Evolutionary conservation across 2,329 filamentous ascomycete genomes (phyloP), one percentile per base, ranked within the genome.

Genomic region (Xylariaceae sp.): DNA sequence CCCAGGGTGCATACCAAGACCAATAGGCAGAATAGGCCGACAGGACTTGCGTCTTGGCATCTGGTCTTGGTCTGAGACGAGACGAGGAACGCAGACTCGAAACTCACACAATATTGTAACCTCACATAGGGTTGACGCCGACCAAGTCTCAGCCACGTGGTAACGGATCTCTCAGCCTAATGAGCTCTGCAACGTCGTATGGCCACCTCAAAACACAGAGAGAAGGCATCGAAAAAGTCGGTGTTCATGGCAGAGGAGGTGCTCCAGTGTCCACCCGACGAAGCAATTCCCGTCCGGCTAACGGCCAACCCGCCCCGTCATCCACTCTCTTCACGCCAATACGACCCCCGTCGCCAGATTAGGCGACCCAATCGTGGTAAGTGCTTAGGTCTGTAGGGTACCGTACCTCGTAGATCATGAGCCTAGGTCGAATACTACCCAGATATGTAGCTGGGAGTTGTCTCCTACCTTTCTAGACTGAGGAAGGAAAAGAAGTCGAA

Each of bases 201-300:
- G 9, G 37, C 8, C 9, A 13, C 37, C 37, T 42, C 4, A 42
- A 7, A 8, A 8, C 37, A 42, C 42, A n/a, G 42, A 45, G n/a
- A n/a, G 5, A 45, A 45, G 13, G 5, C 10, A 2, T 15, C 42
- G 42, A 37, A 55, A 60, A 55, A 52, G 59, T 61, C 55, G 51
- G 52, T 55, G 51, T 49, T 57, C 42, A 15, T 7, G 13, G 7
- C 13, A 7, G 34, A 18, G 48, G 15, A 13, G 7, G 23, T 17
- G 17, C 11, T 11, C 11, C 47, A 23, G 47, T 49, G n/a, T 23
- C 47, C 18, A 53, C 54, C n/a, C 23, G n/a, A 15, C 15, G 34
- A 47, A 51, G 47, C 61, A 55, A 61, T 61, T 63, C 34, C 53
- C 54, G 50, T 58, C 42, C 9, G 42, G 42, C 53, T 47, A 60